These are phyloP conservation scores for Hypoxylon sp. DNA, from an alignment of 2,329 filamentous ascomycete species.

Conservation along the genomic window DNA sequence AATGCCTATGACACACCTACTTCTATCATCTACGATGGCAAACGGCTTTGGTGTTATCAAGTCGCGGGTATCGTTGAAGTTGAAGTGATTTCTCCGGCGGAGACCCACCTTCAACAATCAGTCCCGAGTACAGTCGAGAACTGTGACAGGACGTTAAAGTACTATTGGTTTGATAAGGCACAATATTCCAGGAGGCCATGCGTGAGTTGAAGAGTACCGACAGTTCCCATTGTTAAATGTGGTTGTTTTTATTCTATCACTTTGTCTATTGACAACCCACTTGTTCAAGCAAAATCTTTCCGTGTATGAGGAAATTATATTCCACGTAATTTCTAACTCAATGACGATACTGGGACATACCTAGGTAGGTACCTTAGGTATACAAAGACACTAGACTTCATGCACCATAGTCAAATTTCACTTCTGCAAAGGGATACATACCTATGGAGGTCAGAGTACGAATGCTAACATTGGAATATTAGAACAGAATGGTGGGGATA, in stretches of 20 bases:
- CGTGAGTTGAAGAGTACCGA: neutral
- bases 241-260: neutral
- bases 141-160: neutral
- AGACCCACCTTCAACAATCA: neutral
- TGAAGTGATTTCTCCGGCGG: neutral
- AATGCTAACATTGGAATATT: neutral
- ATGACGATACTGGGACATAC: neutral
- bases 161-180: neutral
- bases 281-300: slow-evolving; percentile 3
- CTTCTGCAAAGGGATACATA: neutral
- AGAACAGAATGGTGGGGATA: neutral
- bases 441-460: neutral
- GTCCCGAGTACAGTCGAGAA: neutral
- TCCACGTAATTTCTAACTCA: neutral
- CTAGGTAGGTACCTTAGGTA: neutral
- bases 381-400: neutral
- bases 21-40: neutral
- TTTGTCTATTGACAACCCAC: neutral
- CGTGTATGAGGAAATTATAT: neutral
- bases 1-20: neutral
- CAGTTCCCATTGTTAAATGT: neutral
- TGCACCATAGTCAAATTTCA: neutral
- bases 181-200: neutral
- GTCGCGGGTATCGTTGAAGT: neutral
- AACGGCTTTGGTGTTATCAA: too few relatives aligned